Evolutionary conservation across 2,329 filamentous ascomycete genomes (phyloP).

Genomic region (Sporothrix humicola): DNA sequence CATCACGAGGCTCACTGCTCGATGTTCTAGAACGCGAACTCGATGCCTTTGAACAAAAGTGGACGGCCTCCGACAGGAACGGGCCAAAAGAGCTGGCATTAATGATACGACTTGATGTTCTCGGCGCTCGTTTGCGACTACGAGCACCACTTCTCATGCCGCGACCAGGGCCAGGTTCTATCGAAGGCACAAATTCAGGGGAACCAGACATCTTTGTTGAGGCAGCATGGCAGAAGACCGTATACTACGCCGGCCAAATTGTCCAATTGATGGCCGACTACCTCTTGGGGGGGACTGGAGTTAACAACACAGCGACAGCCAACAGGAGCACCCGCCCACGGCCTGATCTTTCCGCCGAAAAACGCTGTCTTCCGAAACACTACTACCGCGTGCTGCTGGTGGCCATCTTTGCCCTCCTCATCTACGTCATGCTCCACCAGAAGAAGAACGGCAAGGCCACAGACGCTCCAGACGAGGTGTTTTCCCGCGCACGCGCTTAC

Average conservation of each 20-base stretch:
- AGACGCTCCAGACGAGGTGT: neutral
- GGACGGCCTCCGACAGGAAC: neutral
- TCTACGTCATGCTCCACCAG: constrained; percentile 4
- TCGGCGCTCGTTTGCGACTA: neutral
- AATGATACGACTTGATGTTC: neutral
- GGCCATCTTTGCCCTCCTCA: neutral
- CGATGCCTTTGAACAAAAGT: neutral
- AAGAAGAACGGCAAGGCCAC: neutral
- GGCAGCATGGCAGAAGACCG: constrained; percentile 10
- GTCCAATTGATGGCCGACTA: neutral
- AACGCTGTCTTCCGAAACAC: constrained; percentile 2
- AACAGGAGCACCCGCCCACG: neutral
- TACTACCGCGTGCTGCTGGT: neutral
- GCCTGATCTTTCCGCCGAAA: neutral
- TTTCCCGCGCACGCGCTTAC: neutral
- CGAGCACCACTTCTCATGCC: neutral
- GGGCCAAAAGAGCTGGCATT: neutral
- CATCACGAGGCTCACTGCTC: neutral
- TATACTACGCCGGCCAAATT: constrained; percentile 5
- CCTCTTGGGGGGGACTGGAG: neutral
- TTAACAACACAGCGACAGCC: neutral
- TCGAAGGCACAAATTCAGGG: neutral
- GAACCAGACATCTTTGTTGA: neutral
- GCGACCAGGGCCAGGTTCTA: neutral
- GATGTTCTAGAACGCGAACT: neutral